Evolutionary conservation across 2,329 filamentous ascomycete genomes (phyloP), one percentile per base, ranked within the genome.

Genomic region (Pseudonectria buxi): DNA sequence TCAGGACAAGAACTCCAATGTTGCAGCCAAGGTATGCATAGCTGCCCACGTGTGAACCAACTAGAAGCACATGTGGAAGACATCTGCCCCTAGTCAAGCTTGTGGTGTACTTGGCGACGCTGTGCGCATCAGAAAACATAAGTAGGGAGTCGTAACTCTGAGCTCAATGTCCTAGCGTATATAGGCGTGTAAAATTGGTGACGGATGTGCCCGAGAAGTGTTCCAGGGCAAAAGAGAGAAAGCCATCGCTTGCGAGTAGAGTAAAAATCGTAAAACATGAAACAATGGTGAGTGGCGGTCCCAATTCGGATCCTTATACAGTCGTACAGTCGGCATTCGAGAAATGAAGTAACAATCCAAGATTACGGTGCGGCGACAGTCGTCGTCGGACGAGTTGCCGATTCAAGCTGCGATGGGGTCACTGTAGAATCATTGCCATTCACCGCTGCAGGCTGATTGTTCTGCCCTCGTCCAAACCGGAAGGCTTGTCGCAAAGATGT

Each of bases 331-430:
- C 7, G 14, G 4, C n/a, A 30, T 30, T 14, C n/a, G 28, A 11
- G 14, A 28, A 13, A 28, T 13, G 14, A 16, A 11, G 11, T 14
- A 30, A 14, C 10, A 14, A 11, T 4, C 6, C 14, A n/a, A 11
- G 6, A 30, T 30, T n/a, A 32, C 10, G 4, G 35, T 18, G 43
- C 37, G 14, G 51, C 33, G 16, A 46, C 33, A 37, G 37, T 30
- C 4, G 47, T 30, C 4, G 47, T 30, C 12, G 46, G 47, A 33
- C 60, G 59, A 33, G 56, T 54, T 35, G 65, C 68, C 15, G 68
- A 60, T 51, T 72, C 68, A 10, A 72, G 57, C 44, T 71, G 67
- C 33, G 65, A 67, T 6, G 68, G 68, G 10, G 68, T 70, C 18
- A 62, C 53, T 7, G 39, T 35, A 18, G 49, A 43, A 2, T 53